These are phyloP conservation scores for Monsonia emarginata DNA, from an alignment of 441 rosid species.

Conservation along the genomic window DNA sequence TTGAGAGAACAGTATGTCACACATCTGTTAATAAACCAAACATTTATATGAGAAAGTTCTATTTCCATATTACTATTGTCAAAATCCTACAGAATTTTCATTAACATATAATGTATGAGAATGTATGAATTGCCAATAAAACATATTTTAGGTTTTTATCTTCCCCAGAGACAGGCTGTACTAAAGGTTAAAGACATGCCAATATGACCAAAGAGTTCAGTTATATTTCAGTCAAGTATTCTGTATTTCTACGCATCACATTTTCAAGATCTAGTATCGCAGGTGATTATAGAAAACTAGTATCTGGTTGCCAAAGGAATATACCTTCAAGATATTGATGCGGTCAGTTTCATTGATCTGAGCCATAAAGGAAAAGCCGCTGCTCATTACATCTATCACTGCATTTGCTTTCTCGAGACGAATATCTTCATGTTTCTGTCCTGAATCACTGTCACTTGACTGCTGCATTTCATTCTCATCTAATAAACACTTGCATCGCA, in stretches of 20 bases:
- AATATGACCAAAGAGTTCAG: neutral
- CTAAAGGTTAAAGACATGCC: neutral
- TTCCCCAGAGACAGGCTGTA: neutral
- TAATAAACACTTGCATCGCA: conserved; percentile 81
- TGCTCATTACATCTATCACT: conserved; percentile 91
- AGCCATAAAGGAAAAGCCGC: conserved; percentile 76
- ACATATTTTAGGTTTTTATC: neutral
- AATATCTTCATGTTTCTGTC: conserved; percentile 34
- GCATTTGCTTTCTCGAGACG: conserved; percentile 91
- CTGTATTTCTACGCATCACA: neutral
- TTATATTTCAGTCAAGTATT: neutral
- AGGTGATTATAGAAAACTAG: neutral
- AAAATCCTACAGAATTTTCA: neutral
- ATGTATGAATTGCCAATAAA: neutral
- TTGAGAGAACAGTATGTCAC: conserved; percentile 94
- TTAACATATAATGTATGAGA: neutral
- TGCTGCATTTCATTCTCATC: conserved; percentile 77
- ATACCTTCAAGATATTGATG: conserved; percentile 88
- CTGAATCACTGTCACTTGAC: conserved; percentile 33
- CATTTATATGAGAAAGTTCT: conserved; percentile 3
- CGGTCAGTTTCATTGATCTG: conserved; percentile 86
- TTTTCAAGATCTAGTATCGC: conserved; percentile 1
- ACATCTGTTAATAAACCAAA: conserved; percentile 60
- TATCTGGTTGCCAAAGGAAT: conserved; percentile 13
- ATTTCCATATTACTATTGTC: neutral